Evolutionary conservation across 192 early-diverging fungal species (phyloP).

Genomic region (Coemansia sp.): DNA sequence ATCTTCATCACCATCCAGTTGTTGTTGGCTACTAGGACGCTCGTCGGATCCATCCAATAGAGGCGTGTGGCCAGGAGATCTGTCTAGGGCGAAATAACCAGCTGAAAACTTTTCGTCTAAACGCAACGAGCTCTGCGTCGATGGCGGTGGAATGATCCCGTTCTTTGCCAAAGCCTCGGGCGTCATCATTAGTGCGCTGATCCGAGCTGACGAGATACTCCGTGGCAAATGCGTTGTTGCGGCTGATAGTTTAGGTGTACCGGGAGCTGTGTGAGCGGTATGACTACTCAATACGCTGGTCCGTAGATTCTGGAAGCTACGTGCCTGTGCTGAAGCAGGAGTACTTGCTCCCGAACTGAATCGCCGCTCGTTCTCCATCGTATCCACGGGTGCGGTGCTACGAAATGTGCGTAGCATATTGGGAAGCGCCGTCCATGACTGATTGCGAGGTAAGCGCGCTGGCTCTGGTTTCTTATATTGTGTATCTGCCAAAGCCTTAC

Average conservation of each 20-base stretch:
- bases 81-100: constrained; percentile 21
- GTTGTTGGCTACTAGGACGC: not conserved
- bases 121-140: constrained; percentile 26
- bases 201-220: constrained; percentile 22
- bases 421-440: constrained; percentile 10
- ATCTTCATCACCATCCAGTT: not conserved
- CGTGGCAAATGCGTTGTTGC: not conserved
- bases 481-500: not conserved
- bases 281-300: constrained; percentile 1
- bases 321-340: not conserved
- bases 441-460: not conserved
- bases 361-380: not conserved
- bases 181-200: constrained; percentile 39
- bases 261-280: not conserved
- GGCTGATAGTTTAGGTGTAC: not conserved
- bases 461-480: not conserved
- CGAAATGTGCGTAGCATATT: constrained; percentile 14
- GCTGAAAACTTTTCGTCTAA: constrained; percentile 12
- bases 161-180: constrained; percentile 32
- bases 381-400: not conserved
- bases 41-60: constrained; percentile 1
- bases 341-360: constrained; percentile 4
- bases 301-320: constrained; percentile 7
- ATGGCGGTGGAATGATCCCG: constrained; percentile 36
- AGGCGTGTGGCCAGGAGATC: not conserved